Percentiles rank a stretch among this genome's conserved stretches.
These are phyloP conservation scores for Jasminum sambac DNA, from an alignment of 257 asterid genomes.

Conservation along the genomic window DNA sequence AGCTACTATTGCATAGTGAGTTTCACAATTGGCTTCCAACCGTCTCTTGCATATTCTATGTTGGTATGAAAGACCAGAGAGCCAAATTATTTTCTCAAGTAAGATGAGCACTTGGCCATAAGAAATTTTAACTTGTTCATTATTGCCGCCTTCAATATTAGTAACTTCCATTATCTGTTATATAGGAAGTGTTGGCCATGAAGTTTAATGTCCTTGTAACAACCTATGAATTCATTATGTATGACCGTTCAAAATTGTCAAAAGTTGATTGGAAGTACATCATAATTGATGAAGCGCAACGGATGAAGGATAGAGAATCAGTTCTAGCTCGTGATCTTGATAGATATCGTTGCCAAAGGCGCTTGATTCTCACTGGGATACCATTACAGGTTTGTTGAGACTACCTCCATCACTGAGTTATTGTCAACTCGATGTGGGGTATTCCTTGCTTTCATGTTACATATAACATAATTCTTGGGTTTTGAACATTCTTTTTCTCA, in stretches of 20 bases:
- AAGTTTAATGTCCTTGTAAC: constrained; percentile 98
- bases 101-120: constrained; percentile 33
- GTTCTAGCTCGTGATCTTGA: constrained; percentile 99
- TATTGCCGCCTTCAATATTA: constrained; percentile 16
- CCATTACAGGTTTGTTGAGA: constrained; percentile 76
- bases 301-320: constrained; percentile 99
- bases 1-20: constrained; percentile 72
- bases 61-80: constrained; percentile 87
- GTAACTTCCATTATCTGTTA: constrained; percentile 25
- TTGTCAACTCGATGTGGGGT: constrained; percentile 3
- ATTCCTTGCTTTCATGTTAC: constrained; percentile 3
- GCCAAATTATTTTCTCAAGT: constrained; percentile 91
- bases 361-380: constrained; percentile 97
- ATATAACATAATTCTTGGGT: not conserved
- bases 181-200: constrained; percentile 89
- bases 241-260: constrained; percentile 95
- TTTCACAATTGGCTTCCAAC: constrained; percentile 94
- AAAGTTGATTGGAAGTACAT: constrained; percentile 98
- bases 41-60: constrained; percentile 92
- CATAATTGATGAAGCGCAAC: constrained; percentile 97
- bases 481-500: not conserved
- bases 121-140: constrained; percentile 15
- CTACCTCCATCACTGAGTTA: constrained; percentile 17
- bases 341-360: constrained; percentile 98
- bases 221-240: constrained; percentile 97